Evolutionary conservation across 2,329 filamentous ascomycete species (phyloP), one percentile per base, ranked within the genome.

Genomic region (Coniochaeta sp.): DNA sequence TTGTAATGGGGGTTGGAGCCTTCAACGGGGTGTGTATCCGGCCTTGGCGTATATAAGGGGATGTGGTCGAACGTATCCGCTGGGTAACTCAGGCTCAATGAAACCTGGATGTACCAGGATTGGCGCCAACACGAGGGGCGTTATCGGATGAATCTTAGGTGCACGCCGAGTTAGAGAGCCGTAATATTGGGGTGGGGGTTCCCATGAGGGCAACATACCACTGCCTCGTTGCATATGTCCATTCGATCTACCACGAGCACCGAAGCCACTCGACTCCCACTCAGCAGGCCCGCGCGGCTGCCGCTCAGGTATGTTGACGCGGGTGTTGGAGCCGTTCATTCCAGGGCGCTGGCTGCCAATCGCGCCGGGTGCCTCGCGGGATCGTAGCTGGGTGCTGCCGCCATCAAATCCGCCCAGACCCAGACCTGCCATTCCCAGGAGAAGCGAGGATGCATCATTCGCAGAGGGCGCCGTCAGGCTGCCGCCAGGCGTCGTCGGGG

Each of bases 331-430:
- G 28, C 77, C 75, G 61, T 77, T 80, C 16, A 81, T 76, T 16
- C 79, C 74, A 8, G 84, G 84, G 54, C 85, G 79, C 70, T 88
- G 85, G 73, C 85, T 88, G 58, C 85, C 85, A 58, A 88, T 88
- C 12, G 85, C 83, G 5, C 85, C 85, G 9, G 83, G 82, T 0
- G 80, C 78, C 61, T 79, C 80, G 24, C 82, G 73, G 69, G 74
- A 62, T 64, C 74, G 69, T 68, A 75, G 63, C 54, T 75, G 70
- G 61, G 71, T 65, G 54, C 65, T 61, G 59, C 74, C 67, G 65
- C 77, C 69, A 62, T 85, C 82, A 56, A 76, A 82, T 1, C 77
- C 73, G 22, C 81, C 80, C 34, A 86, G 72, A 62, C 75, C 81
- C 64, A 86, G 71, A 19, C 77, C 77, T 55, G 74, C 77, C 16